A percentile compares a stretch with the other conserved stretches of the same genome.
phyloP scores from a whole-genome alignment of 306 rosid species.

The Fragaria nilgerrensis region DNA sequence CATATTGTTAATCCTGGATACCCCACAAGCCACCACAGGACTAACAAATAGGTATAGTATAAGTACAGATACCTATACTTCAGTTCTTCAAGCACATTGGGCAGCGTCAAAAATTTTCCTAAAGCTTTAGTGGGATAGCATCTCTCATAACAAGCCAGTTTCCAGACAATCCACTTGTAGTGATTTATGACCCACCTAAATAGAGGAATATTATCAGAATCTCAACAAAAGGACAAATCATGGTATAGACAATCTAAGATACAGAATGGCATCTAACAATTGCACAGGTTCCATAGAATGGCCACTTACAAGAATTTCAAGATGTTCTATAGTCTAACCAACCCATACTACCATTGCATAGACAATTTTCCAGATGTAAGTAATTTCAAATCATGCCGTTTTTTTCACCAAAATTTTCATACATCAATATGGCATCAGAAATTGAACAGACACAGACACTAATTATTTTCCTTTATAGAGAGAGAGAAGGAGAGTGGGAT shows the following conservation, averaged over 20 bases:
- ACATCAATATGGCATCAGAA: conserved; percentile 6
- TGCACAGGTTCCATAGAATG: conserved; percentile 12
- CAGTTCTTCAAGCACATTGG: conserved; percentile 86
- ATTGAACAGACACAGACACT: background rate
- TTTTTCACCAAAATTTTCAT: conserved; percentile 8
- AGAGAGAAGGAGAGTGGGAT: background rate
- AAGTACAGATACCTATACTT: conserved; percentile 67
- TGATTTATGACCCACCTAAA: conserved; percentile 89
- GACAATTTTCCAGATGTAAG: background rate
- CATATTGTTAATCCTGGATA: conserved; percentile 10
- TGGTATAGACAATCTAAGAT: background rate
- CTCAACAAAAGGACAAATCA: conserved; percentile 15
- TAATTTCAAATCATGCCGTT: background rate
- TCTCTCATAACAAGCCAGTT: conserved; percentile 84
- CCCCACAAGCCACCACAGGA: conserved; percentile 15
- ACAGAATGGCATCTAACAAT: background rate
- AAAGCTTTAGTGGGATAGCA: conserved; percentile 46
- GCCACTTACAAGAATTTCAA: conserved; percentile 16
- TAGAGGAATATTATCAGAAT: conserved; percentile 25
- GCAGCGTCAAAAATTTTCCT: conserved; percentile 52
- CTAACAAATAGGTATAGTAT: conserved; percentile 11
- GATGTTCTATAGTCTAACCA: conserved; percentile 15
- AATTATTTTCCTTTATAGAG: background rate
- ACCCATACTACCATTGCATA: background rate
- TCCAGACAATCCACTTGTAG: conserved; percentile 95